Evolutionary conservation across 2,329 filamentous ascomycete genomes (phyloP), one percentile per base, ranked within the genome.

Genomic region (Apiospora pterosperma): DNA sequence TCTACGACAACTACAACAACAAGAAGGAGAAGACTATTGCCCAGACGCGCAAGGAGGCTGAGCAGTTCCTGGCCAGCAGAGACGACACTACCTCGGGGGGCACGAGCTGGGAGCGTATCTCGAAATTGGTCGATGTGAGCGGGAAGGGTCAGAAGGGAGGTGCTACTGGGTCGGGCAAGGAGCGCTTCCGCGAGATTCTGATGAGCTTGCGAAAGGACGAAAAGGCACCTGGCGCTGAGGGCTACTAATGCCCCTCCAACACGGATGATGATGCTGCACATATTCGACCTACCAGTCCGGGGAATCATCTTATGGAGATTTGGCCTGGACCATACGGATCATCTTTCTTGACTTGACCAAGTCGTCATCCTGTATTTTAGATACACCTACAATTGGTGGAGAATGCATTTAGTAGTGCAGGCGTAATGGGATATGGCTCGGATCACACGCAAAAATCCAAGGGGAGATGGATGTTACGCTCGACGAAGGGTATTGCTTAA

Each of bases 1-100:
- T 98, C 81, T 99, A 99, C 84, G 94, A 97, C 76, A 97, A 97
- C 80, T 99, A 99, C 84, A 98, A 98, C 83, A 90, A 91, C 79
- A 97, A 97, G 83, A 95, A 96, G 78, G 96, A 99, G 78, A 98
- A 98, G 86, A 88, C 87, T 66, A 90, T 97, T 70, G 85, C 90
- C 25, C 92, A 97, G 82, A 96, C 95, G 64, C 88, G 90, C 73
- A 91, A 92, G 77, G 96, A 99, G 72, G 96, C 95, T 7, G 95
- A 98, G 74, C 89, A 97, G 75, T 99, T 98, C 79, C 82, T 98
- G 59, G 90, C 87, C 63, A 93, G 84, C 78, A 88, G 94, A 66
- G 95, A 99, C 77, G 94, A 98, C 77, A 97, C 94, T 42, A 92
- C 93, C 28, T 92, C 92, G 12, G 96, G 96, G 61, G 96, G 96